phyloP scores from a whole-genome alignment of 192 early-diverging fungal genomes.

The Coemansia sp. region DNA sequence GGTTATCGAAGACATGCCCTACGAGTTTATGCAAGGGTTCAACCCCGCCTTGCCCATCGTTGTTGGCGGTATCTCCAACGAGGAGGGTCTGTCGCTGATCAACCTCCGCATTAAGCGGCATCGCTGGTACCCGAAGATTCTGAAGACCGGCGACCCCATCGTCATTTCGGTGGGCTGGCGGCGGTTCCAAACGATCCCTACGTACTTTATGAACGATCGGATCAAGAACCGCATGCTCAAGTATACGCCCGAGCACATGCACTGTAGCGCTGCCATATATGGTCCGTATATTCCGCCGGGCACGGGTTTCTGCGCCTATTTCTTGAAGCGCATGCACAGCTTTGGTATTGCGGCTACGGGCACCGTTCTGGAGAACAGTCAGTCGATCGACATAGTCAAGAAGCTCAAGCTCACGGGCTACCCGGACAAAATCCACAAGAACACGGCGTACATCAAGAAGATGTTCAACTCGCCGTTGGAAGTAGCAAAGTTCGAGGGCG shows the following conservation, averaged over 20 bases:
- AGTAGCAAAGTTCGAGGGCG: conserved; percentile 98
- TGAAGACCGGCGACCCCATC: conserved; percentile 97
- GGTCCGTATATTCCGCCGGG: conserved; percentile 95
- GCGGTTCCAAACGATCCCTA: conserved; percentile 94
- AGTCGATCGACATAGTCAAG: conserved; percentile 94
- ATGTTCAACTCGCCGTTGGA: conserved; percentile 98
- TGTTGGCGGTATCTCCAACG: conserved; percentile 83
- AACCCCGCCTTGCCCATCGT: conserved; percentile 89
- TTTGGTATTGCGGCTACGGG: conserved; percentile 99
- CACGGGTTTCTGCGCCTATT: conserved; percentile 90
- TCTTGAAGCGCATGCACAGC: conserved; percentile 65
- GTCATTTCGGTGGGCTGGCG: conserved; percentile 99
- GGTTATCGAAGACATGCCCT: conserved; percentile 86
- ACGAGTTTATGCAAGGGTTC: conserved; percentile 93
- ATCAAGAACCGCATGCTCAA: conserved; percentile 97
- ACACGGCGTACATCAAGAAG: conserved; percentile 96
- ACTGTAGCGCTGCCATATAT: conserved; percentile 94
- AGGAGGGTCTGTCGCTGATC: conserved; percentile 93
- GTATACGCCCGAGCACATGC: conserved; percentile 99
- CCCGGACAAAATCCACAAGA: conserved; percentile 94
- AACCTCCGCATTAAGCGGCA: conserved; percentile 97
- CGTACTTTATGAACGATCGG: conserved; percentile 91
- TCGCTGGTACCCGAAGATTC: conserved; percentile 92
- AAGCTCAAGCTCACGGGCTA: conserved; percentile 97
- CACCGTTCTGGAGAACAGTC: conserved; percentile 90